These are phyloP conservation scores for Aspergillus nanangensis DNA, from an alignment of 495 filamentous ascomycete genomes.

Conservation along the genomic window DNA sequence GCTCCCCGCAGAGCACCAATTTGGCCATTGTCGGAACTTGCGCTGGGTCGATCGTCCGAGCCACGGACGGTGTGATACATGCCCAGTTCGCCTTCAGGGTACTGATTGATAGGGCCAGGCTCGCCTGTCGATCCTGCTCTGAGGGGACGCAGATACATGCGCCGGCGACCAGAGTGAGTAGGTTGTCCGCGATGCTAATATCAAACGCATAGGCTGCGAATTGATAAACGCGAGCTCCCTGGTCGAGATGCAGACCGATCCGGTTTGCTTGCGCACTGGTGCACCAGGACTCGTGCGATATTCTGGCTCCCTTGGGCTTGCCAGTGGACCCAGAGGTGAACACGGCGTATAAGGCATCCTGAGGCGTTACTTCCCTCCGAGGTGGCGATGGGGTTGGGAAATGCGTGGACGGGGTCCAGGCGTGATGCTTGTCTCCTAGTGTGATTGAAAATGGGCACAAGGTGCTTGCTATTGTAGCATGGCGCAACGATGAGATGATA, in stretches of 20 bases:
- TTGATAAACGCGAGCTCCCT: constrained; percentile 34
- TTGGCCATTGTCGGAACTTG: constrained; percentile 13
- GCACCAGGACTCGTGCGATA: constrained; percentile 30
- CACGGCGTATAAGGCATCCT: constrained; percentile 12
- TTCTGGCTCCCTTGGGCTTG: constrained; percentile 38
- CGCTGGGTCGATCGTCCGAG: constrained; percentile 7
- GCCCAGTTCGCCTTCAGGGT: constrained; percentile 6
- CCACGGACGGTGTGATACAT: constrained; percentile 14
- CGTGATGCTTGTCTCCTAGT: no score
- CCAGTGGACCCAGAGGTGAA: constrained; percentile 38
- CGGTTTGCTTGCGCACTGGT: neutral
- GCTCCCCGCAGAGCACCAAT: constrained; percentile 20
- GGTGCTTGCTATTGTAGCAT: neutral
- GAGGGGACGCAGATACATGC: constrained; percentile 22
- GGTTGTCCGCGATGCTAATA: neutral
- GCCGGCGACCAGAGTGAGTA: constrained; percentile 18
- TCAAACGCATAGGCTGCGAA: constrained; percentile 39
- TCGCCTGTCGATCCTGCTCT: constrained; percentile 12
- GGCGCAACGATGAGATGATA: constrained; percentile 9
- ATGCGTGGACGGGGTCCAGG: neutral
- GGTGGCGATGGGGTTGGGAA: neutral
- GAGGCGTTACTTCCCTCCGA: neutral
- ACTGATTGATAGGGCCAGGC: constrained; percentile 5
- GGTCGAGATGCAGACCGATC: constrained; percentile 9
- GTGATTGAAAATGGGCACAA: no score